Evolutionary conservation across 495 filamentous ascomycete genomes (phyloP), one percentile per base, ranked within the genome.

Genomic region (Talaromyces borbonicus): DNA sequence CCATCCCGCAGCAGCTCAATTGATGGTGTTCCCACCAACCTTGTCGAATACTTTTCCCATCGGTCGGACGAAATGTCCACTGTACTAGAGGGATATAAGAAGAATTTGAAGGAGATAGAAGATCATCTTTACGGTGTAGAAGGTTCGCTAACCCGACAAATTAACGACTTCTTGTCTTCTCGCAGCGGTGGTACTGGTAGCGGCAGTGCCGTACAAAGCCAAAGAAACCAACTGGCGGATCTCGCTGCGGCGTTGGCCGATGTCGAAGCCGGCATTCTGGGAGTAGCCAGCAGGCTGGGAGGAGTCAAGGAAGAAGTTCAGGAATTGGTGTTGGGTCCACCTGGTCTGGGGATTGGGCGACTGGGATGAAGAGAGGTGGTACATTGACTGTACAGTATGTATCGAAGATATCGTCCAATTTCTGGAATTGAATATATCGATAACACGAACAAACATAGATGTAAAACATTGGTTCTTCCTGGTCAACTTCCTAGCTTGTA

Each of bases 31-130:
- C 65, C 63, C 16, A 65, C 68, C 20, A 77, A 80, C 53, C 65
- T 95, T 20, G 79, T 94, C 31, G 74, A 76, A 30, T 93, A 83
- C 61, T 93, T 95, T 61, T 79, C 76, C 5, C 73, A 72, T 33
- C 78, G 83, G 14, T 74, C 82, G 0, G 79, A 86, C 37, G 84
- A 83, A 52, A 81, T 94, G 76, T 65, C 73, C 6, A 60, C 68
- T 5, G 81, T 81, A 22, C 72, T 90, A 25, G 69, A 73, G 5
- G 71, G 63, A 51, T 88, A 89, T 57, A 74, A 79, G 50, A 62
- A 67, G 23, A 86, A 83, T 48, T 62, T 95, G 40, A 68, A 74
- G 38, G 87, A 94, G 59, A 87, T 95, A 42, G 88, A 95, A 62
- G 72, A 78, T 51, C 87, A 92, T 58, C 69, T 95, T 38, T 71